phyloP scores from a whole-genome alignment of 2,329 filamentous ascomycete genomes.

The Byssoonygena ceratinophila region DNA sequence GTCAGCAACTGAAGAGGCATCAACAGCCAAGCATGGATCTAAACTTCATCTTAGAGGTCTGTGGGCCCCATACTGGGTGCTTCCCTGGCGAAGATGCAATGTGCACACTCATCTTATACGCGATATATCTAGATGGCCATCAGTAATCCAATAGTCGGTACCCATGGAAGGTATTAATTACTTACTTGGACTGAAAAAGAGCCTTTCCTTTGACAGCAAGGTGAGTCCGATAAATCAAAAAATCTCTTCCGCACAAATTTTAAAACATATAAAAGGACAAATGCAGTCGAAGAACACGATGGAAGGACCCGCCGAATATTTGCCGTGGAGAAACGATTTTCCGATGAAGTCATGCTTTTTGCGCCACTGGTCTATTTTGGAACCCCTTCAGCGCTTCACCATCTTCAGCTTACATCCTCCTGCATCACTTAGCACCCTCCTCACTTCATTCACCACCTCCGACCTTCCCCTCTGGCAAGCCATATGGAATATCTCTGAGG shows the following conservation, averaged over 20 bases:
- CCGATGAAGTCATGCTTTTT: constrained; percentile 7
- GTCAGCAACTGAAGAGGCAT: constrained; percentile 7
- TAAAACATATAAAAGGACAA: too few species aligned
- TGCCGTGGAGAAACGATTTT: background rate
- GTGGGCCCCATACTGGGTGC: constrained; percentile 7
- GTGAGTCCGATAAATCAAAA: too few species aligned
- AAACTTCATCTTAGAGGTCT: constrained; percentile 17
- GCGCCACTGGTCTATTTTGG: background rate
- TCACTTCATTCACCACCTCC: background rate
- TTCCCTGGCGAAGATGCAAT: constrained; percentile 10
- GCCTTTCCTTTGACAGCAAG: too few species aligned
- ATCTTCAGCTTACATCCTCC: background rate
- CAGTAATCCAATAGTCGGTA: background rate
- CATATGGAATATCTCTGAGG: background rate
- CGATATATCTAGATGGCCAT: background rate
- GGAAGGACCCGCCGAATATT: too few species aligned
- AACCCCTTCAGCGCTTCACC: background rate
- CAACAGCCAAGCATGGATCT: background rate
- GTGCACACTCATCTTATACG: constrained; percentile 12
- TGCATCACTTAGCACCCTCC: background rate
- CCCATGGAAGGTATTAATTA: background rate
- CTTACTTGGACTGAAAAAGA: background rate
- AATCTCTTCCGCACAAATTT: too few species aligned
- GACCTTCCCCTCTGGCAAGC: background rate
- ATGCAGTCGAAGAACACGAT: too few species aligned